phyloP scores from a whole-genome alignment of 305 asterid species.

The Withania somnifera region DNA sequence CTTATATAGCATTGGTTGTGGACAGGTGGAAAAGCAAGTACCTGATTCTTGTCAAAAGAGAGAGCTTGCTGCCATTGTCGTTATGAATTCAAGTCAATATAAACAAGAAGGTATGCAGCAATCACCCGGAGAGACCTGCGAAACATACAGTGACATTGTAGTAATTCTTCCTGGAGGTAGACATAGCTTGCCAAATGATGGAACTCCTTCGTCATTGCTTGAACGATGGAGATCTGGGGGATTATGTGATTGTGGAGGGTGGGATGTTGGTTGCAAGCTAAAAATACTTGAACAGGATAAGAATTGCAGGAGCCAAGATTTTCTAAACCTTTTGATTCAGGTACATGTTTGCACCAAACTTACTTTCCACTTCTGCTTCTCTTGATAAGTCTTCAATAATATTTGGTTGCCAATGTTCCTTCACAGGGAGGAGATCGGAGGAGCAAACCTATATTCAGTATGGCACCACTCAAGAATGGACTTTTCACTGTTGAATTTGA shows the following conservation, averaged over 20 bases:
- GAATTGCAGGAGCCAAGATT: conserved; percentile 21
- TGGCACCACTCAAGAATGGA: conserved; percentile 51
- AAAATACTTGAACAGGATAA: conserved; percentile 38
- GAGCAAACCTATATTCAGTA: conserved; percentile 47
- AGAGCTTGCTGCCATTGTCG: conserved; percentile 59
- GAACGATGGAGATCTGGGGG: conserved; percentile 81
- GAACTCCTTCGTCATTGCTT: conserved; percentile 65
- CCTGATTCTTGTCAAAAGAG: conserved; percentile 28
- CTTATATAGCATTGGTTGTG: conserved; percentile 39
- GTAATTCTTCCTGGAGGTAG: conserved; percentile 74
- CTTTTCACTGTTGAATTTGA: conserved; percentile 49
- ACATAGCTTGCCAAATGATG: conserved; percentile 59
- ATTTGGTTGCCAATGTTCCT: not conserved
- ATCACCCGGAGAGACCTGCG: conserved; percentile 1
- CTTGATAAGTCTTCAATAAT: not conserved
- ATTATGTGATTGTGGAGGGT: conserved; percentile 94
- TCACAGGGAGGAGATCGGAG: conserved; percentile 44
- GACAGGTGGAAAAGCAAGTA: conserved; percentile 27
- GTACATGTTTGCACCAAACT: conserved; percentile 19
- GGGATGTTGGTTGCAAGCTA: conserved; percentile 96
- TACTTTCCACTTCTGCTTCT: not conserved
- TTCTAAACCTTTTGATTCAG: conserved; percentile 48
- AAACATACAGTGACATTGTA: conserved; percentile 16
- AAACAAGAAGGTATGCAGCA: conserved; percentile 10
- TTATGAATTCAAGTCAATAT: conserved; percentile 11